A percentile compares a stretch with the other conserved stretches of the same genome.
Conservation (phyloP, 257 asterid genomes). For the Solanum chilense region DNA sequence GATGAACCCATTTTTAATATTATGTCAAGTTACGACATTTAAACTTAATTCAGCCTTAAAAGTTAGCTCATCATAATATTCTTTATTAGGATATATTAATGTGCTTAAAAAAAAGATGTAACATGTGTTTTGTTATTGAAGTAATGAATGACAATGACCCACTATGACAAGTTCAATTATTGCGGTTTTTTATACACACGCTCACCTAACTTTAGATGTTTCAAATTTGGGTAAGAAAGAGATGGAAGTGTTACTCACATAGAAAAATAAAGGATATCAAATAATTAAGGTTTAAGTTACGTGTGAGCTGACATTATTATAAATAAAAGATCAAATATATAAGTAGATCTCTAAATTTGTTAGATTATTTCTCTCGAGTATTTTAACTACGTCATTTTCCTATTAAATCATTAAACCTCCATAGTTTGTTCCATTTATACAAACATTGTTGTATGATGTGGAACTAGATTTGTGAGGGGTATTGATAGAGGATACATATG, state of each 20-base stretch:
- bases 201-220: background rate
- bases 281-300: background rate
- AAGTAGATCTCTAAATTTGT: rapidly evolving
- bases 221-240: background rate
- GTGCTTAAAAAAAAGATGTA: background rate
- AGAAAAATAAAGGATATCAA: background rate
- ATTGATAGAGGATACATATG: too few species aligned
- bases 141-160: background rate
- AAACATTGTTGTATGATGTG: too few species aligned
- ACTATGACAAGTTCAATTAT: background rate
- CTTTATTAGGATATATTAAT: background rate
- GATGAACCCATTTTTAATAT: too few species aligned
- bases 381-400: rapidly evolving
- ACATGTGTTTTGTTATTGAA: background rate
- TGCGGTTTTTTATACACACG: background rate
- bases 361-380: rapidly evolving
- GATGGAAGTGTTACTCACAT: background rate
- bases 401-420: rapidly evolving
- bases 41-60: rapidly evolving
- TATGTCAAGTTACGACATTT: rapidly evolving
- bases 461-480: too few species aligned
- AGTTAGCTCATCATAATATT: background rate
- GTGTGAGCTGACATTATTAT: background rate
- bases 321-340: rapidly evolving
- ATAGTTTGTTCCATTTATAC: too few species aligned